Evolutionary conservation across 129 eudicot species (phyloP).

Genomic region (Centaurea solstitialis): DNA sequence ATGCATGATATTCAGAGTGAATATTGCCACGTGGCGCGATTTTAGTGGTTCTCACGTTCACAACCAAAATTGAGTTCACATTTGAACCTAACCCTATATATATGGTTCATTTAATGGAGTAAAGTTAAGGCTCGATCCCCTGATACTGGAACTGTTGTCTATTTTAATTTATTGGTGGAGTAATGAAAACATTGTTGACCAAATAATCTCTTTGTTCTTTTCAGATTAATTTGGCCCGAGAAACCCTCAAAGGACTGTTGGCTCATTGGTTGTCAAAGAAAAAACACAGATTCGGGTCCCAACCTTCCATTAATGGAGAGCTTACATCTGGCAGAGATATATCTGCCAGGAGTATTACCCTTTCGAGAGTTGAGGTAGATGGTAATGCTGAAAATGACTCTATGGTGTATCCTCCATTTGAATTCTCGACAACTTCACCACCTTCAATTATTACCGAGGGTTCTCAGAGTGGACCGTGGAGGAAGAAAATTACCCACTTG

Average conservation of each 20-base stretch:
- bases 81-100: too few species aligned
- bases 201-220: slow-evolving; percentile 14
- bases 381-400: slow-evolving; percentile 68
- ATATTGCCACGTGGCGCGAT: too few species aligned
- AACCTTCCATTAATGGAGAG: slow-evolving; percentile 65
- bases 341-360: slow-evolving; percentile 49
- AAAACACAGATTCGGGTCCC: slow-evolving; percentile 67
- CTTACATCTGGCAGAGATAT: slow-evolving; percentile 55
- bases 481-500: slow-evolving; percentile 74
- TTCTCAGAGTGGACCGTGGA: slow-evolving; percentile 89
- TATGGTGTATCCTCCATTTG: slow-evolving; percentile 80
- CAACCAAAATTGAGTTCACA: too few species aligned
- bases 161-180: too few species aligned
- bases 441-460: slow-evolving; percentile 96
- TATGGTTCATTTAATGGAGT: too few species aligned
- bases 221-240: slow-evolving; percentile 89
- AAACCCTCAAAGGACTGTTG: slow-evolving; percentile 91
- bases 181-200: background rate
- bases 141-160: background rate
- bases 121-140: too few species aligned
- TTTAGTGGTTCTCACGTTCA: too few species aligned
- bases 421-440: slow-evolving; percentile 62
- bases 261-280: slow-evolving; percentile 77
- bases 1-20: too few species aligned
- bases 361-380: slow-evolving; percentile 75